These are phyloP conservation scores for Helenozyma rhizophorensis DNA, from an alignment of 805 yeast genomes.

Conservation along the genomic window DNA sequence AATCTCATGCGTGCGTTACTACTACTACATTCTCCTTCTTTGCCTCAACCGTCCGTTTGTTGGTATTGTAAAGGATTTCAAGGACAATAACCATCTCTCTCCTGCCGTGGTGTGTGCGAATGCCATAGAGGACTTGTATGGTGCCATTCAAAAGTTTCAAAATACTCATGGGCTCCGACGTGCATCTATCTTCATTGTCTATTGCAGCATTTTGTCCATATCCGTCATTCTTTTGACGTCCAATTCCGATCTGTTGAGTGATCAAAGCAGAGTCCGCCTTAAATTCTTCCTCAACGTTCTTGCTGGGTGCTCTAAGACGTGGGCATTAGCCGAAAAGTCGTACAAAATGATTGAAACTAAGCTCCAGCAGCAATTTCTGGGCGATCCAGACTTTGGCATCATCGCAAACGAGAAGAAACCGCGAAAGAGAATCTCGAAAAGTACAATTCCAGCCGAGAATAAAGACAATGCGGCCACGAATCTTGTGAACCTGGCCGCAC, in stretches of 20 bases:
- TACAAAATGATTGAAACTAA: conserved; percentile 36
- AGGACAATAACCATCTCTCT: conserved; percentile 18
- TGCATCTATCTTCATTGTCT: conserved; percentile 45
- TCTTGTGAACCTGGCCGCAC: too few species aligned
- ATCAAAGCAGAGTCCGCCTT: conserved; percentile 25
- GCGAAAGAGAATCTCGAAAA: not conserved
- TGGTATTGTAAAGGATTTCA: conserved; percentile 25
- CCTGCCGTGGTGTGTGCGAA: conserved; percentile 34
- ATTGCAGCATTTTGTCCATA: conserved; percentile 43
- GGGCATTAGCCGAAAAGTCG: conserved; percentile 46
- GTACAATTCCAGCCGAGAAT: not conserved
- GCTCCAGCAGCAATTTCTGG: conserved; percentile 19
- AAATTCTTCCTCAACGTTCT: conserved; percentile 39
- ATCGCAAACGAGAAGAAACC: conserved; percentile 1
- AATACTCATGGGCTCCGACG: conserved; percentile 36
- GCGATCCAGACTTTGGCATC: conserved; percentile 9
- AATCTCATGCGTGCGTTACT: conserved; percentile 47
- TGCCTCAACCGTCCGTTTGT: conserved; percentile 60
- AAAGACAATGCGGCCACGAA: too few species aligned
- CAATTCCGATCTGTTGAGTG: conserved; percentile 21
- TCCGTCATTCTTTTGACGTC: conserved; percentile 37
- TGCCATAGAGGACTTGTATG: conserved; percentile 40
- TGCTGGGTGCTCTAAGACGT: conserved; percentile 39
- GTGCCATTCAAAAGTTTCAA: conserved; percentile 34
- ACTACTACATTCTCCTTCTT: conserved; percentile 54